Base-by-base conservation (phyloP, 2,329 filamentous ascomycete genomes). In the Penicillium sp. region DNA sequence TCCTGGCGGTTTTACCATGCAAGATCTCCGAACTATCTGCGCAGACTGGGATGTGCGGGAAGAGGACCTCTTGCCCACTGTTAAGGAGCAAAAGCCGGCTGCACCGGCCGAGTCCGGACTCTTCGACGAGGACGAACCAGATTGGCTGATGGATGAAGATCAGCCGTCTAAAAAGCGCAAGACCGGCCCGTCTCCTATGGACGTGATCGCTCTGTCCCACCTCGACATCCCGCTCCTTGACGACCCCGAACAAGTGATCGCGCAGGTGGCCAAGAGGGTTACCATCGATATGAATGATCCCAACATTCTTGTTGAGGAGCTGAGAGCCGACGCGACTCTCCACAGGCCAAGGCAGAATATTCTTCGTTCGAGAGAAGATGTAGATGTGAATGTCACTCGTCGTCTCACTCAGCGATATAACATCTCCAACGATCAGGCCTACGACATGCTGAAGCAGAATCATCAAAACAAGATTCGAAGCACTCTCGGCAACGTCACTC, bases 381-480 rank as follows among this genome's bases (percentile, higher is more conserved):
- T 83, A 82, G 74, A 81, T 79, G 81, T 83, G 13, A 85, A 82
- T 41, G 72, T 89, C 34, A 82, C 84, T 3, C 86, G 85, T 44
- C 83, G 87, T 46, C 78, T 95, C 28, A 81, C 81, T 29, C 81
- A 85, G 56, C 84, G 91, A 34, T 98, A 95, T 76, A 97, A 97
- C 64, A 87, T 94, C 48, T 95, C 90, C 24, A 97, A 97, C 54
- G 93, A 98, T 62, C 86, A 93, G 49, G 90, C 90, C 1, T 98
- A 98, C 66, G 90, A 97, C 63, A 82, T 89, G 50, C 79, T 98
- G 36, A 97, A 97, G 69, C 89, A 95, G 68, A 97, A 96, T 63
- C 90, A 95, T 63, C 89, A 95, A 71, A 89, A 88, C 76, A 97
- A 95, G 69, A 87, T 98, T 51, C 84, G 93, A 56, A 93, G 89